Evolutionary conservation across 805 yeast genomes (phyloP).

Genomic region (Candida patagonica): DNA sequence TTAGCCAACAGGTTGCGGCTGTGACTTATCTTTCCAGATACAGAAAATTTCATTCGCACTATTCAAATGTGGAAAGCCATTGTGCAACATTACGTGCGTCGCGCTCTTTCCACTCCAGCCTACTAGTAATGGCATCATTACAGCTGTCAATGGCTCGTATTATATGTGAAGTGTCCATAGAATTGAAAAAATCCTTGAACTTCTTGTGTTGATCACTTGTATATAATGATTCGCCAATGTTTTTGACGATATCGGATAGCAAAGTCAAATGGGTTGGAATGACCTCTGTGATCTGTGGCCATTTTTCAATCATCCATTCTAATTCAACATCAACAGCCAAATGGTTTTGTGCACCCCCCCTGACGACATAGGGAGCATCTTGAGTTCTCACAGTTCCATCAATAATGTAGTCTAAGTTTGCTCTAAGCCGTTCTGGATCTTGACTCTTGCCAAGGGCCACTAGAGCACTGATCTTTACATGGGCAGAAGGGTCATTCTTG

Average conservation of each 20-base stretch:
- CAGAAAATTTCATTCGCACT: too few species aligned
- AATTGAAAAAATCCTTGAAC: conserved; percentile 41
- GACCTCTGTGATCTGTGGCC: conserved; percentile 56
- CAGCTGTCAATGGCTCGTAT: conserved; percentile 49
- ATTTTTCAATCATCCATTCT: conserved; percentile 63
- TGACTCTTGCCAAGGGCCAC: conserved; percentile 58
- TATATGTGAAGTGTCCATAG: conserved; percentile 42
- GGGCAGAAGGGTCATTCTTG: conserved; percentile 49
- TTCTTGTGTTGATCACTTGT: conserved; percentile 42
- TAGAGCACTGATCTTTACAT: conserved; percentile 63
- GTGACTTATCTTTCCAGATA: too few species aligned
- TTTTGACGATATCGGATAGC: conserved; percentile 63
- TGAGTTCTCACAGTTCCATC: conserved; percentile 54
- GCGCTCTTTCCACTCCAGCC: conserved; percentile 42
- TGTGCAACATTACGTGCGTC: conserved; percentile 33
- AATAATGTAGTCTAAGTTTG: conserved; percentile 47
- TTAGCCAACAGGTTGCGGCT: too few species aligned
- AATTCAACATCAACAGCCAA: conserved; percentile 59
- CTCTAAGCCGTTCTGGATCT: conserved; percentile 41
- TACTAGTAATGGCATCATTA: conserved; percentile 44
- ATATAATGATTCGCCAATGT: conserved; percentile 54
- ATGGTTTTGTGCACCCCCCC: conserved; percentile 53
- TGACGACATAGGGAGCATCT: conserved; percentile 71
- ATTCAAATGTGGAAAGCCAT: too few species aligned
- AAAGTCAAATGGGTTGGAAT: conserved; percentile 76